Evolutionary conservation across 352 stramenopile species (phyloP).

Genomic region (Halophytophthora batemanensis): DNA sequence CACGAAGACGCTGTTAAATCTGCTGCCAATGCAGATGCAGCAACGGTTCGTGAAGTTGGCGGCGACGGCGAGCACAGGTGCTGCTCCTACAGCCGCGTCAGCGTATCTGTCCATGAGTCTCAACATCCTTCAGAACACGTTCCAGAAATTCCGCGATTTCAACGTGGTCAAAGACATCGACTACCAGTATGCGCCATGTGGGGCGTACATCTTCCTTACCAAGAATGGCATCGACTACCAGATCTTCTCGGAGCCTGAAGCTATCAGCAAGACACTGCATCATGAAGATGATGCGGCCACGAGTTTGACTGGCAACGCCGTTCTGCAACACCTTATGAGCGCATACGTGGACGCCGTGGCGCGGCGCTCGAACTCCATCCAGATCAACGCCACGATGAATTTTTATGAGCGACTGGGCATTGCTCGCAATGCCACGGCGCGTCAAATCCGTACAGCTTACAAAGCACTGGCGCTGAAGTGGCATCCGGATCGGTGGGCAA

Average conservation of each 20-base stretch:
- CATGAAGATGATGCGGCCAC: conserved; percentile 45
- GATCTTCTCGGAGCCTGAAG: conserved; percentile 39
- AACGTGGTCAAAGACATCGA: conserved; percentile 76
- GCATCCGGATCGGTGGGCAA: conserved; percentile 81
- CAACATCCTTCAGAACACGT: conserved; percentile 76
- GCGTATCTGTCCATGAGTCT: conserved; percentile 81
- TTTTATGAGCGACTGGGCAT: conserved; percentile 83
- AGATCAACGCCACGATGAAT: conserved; percentile 82
- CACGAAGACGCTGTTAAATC: conserved; percentile 65
- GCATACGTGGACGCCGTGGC: conserved; percentile 74
- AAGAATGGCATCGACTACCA: conserved; percentile 50
- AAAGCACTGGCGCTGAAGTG: conserved; percentile 79
- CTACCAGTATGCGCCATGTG: conserved; percentile 73
- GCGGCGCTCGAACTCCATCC: conserved; percentile 70
- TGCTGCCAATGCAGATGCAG: conserved; percentile 75
- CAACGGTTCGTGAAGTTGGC: conserved; percentile 49
- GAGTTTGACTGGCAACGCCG: conserved; percentile 65
- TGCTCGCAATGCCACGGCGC: conserved; percentile 52
- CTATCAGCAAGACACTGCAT: conserved; percentile 41
- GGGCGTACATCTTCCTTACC: conserved; percentile 76
- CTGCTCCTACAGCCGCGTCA: conserved; percentile 41
- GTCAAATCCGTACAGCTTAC: conserved; percentile 74
- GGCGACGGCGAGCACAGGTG: conserved; percentile 22
- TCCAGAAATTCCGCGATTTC: conserved; percentile 74
- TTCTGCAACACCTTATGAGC: conserved; percentile 83